Conservation (phyloP, 2,329 filamentous ascomycete species). For the Blastomyces percursus region DNA sequence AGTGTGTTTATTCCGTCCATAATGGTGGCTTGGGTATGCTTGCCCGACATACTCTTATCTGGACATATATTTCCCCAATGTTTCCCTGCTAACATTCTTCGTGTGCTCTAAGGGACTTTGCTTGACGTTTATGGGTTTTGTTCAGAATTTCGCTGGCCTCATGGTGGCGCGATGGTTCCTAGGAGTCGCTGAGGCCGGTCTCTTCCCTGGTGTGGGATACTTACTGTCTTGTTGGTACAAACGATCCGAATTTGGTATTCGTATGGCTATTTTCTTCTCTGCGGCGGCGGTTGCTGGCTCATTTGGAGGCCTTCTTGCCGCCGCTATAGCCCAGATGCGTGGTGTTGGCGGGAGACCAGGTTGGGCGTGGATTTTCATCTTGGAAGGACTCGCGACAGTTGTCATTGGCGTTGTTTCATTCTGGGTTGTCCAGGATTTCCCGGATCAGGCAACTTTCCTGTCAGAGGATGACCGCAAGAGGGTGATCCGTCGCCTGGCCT, state of each 20-base stretch:
- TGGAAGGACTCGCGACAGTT: conserved; percentile 41
- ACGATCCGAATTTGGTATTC: conserved; percentile 60
- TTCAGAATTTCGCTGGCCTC: conserved; percentile 37
- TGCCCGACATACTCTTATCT: neutral
- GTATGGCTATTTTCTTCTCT: conserved; percentile 67
- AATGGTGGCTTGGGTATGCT: conserved; percentile 29
- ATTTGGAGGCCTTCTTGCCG: conserved; percentile 71
- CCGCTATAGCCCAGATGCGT: conserved; percentile 76
- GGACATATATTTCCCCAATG: neutral
- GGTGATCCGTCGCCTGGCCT: conserved; percentile 58
- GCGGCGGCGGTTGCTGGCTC: conserved; percentile 67
- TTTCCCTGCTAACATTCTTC: neutral
- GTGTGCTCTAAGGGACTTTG: conserved; percentile 28
- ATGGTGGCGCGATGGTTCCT: conserved; percentile 40
- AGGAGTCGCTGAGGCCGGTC: conserved; percentile 24
- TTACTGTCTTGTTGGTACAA: conserved; percentile 52
- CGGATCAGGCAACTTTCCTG: conserved; percentile 63
- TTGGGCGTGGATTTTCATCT: conserved; percentile 74
- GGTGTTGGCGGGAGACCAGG: conserved; percentile 49
- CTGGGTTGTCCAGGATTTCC: conserved; percentile 76
- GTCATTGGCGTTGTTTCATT: conserved; percentile 45
- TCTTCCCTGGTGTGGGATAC: conserved; percentile 21
- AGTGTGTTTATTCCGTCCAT: conserved; percentile 44
- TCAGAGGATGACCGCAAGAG: conserved; percentile 57
- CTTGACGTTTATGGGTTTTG: conserved; percentile 37